Conservation (phyloP, 2,329 filamentous ascomycete species). For the Pyricularia grisea region DNA sequence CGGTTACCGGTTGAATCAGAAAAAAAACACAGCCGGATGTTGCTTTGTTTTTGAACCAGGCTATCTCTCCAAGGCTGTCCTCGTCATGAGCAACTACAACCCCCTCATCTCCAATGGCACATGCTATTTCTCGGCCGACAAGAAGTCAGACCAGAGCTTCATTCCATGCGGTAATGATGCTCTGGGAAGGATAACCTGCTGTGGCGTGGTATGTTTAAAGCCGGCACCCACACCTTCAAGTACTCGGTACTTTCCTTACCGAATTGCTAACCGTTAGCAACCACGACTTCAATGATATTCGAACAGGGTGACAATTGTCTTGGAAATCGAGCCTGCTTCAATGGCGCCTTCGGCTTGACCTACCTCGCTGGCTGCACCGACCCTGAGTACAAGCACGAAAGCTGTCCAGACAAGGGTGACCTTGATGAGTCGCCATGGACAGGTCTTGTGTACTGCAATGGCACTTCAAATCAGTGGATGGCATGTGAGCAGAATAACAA, state of each 20-base stretch:
- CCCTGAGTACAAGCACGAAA: slow-evolving; percentile 16
- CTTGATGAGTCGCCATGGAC: slow-evolving; percentile 19
- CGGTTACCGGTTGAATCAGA: not conserved
- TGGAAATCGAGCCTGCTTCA: slow-evolving; percentile 10
- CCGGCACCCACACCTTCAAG: not conserved
- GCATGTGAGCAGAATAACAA: slow-evolving; percentile 18
- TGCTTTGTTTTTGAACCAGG: not conserved
- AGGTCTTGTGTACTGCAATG: slow-evolving; percentile 24
- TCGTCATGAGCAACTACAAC: not conserved
- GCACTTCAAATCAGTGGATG: slow-evolving; percentile 20
- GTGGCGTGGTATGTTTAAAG: slow-evolving; percentile 6
- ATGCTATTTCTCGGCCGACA: slow-evolving; percentile 9
- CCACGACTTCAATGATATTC: not conserved
- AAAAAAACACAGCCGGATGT: not conserved
- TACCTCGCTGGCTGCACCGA: slow-evolving; percentile 29
- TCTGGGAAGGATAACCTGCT: slow-evolving; percentile 9
- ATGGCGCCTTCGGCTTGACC: slow-evolving; percentile 20
- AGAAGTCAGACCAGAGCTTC: slow-evolving; percentile 8
- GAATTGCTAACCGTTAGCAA: not conserved
- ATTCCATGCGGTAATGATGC: slow-evolving; percentile 14
- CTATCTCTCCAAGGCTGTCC: not conserved
- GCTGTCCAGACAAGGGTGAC: slow-evolving; percentile 23
- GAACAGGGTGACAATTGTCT: slow-evolving; percentile 12
- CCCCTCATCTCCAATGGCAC: slow-evolving; percentile 11
- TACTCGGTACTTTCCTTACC: not conserved